Evolutionary conservation across 1,284 basidiomycete species (phyloP).

Genomic region (Apiotrichum gamsii): DNA sequence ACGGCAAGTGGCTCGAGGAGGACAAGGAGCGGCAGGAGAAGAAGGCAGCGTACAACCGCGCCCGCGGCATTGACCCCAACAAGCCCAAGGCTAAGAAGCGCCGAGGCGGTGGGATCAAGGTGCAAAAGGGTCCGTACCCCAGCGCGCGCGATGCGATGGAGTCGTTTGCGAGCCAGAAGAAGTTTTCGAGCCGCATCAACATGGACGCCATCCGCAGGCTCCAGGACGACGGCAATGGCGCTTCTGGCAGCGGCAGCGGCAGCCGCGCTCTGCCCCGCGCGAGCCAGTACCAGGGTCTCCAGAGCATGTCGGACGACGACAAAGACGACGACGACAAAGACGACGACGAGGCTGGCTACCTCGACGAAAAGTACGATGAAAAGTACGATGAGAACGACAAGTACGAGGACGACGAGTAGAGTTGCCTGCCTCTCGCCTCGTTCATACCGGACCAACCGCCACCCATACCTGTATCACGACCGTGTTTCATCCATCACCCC

Average conservation of each 20-base stretch:
- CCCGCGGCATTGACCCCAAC: constrained; percentile 29
- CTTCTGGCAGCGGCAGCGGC: constrained; percentile 14
- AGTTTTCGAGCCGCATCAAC: constrained; percentile 40
- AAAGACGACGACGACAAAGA: constrained; percentile 13
- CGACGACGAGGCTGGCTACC: constrained; percentile 1
- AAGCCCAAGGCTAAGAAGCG: constrained; percentile 9
- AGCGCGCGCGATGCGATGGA: constrained; percentile 33
- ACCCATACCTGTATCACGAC: too few relatives aligned
- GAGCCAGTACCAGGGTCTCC: constrained; percentile 12
- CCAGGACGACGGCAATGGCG: too few relatives aligned
- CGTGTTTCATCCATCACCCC: too few relatives aligned
- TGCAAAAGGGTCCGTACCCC: constrained; percentile 30
- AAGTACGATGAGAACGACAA: constrained; percentile 10
- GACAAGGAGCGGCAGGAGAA: constrained; percentile 53
- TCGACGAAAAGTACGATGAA: not conserved
- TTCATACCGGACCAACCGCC: too few relatives aligned
- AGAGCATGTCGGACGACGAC: constrained; percentile 24
- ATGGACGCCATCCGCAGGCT: constrained; percentile 30
- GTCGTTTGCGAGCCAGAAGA: constrained; percentile 28
- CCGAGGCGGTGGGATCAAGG: constrained; percentile 17
- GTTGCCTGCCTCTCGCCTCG: not conserved
- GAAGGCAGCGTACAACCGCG: constrained; percentile 23
- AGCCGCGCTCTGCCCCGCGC: constrained; percentile 5
- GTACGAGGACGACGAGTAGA: constrained; percentile 1
- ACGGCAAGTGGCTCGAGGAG: constrained; percentile 86